Evolutionary conservation across 495 filamentous ascomycete species (phyloP).

Genomic region (Friedmanniomyces simplex): DNA sequence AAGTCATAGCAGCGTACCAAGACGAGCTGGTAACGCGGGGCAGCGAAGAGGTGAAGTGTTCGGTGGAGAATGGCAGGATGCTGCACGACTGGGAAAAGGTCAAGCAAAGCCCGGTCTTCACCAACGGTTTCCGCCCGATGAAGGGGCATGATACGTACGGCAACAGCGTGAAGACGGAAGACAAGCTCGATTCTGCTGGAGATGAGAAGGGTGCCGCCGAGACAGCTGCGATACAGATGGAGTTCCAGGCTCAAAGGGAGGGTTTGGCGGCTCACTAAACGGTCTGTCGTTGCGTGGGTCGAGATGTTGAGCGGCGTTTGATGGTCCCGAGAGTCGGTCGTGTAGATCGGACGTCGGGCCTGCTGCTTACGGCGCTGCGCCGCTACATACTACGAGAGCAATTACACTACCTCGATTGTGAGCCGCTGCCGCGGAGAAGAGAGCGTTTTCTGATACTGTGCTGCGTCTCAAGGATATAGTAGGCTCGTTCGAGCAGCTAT

Average conservation of each 20-base stretch:
- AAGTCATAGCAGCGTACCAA: neutral
- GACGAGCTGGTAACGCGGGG: conserved; percentile 2
- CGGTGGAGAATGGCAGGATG: conserved; percentile 1
- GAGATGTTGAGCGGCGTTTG: neutral
- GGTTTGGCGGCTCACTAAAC: neutral
- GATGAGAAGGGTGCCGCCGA: neutral
- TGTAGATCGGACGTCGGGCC: neutral
- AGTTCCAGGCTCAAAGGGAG: neutral
- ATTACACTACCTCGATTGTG: too few relatives aligned
- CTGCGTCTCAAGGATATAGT: too few relatives aligned
- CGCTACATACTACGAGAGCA: too few relatives aligned
- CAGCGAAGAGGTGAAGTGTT: conserved; percentile 3
- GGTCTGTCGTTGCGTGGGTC: too few relatives aligned
- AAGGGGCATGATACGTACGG: neutral
- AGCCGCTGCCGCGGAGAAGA: too few relatives aligned
- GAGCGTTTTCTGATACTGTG: too few relatives aligned
- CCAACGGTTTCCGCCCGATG: neutral
- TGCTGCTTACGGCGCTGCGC: too few relatives aligned
- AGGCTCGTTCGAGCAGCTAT: too few relatives aligned
- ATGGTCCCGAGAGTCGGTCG: neutral
- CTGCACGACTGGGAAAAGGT: conserved; percentile 8
- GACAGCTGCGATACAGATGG: neutral
- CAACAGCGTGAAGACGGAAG: neutral
- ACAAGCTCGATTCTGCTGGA: neutral
- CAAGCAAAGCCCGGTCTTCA: conserved; percentile 8